Base-by-base conservation (phyloP, 2,329 filamentous ascomycete species). In the Daldinia sp. region DNA sequence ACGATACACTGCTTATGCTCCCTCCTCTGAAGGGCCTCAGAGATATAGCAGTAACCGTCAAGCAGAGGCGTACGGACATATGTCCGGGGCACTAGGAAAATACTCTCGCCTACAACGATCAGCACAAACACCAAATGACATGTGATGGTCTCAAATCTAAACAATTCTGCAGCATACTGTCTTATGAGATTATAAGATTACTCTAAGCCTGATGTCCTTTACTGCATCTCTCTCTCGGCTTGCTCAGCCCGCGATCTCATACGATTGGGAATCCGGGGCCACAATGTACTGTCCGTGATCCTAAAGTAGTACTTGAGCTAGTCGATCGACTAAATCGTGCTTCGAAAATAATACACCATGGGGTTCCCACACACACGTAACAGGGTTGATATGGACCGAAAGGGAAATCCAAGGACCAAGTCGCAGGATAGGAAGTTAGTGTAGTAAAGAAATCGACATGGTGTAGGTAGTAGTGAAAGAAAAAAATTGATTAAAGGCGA, bases 241-340 rank as follows among this genome's bases (percentile, higher is more conserved):
- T 21, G 3, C 25, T 63, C 61, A 45, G 55, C 45, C 55, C 55
- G 50, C 30, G 6, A 48, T 34, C 29, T 13, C 47, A 30, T 23
- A 41, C n/a, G 27, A 25, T 41, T n/a, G n/a, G n/a, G n/a, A 37
- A 17, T 43, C 43, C 35, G 41, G 29, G 32, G 41, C 25, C 4
- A 17, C 13, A 45, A 5, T 9, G 11, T 8, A 47, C 29, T 4
- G 32, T 39, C 43, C 34, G 29, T 32, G 27, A 25, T 34, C 43
- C 15, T 41, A 29, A 56, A 57, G 15, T 17, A 35, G 10, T 6
- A 19, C 27, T 19, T 21, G 30, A 19, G 17, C 15, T 43, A 43
- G 34, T n/a, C 25, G n/a, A 49, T 27, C 25, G 32, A 39, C 30
- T 39, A 29, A 25, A 45, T 19, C n/a, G 47, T 45, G 35, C 29